A percentile compares a stretch with the other conserved stretches of the same genome.
Evolutionary conservation across 345 rosid genomes (phyloP).

Genomic region (Eutrema japonicum): DNA sequence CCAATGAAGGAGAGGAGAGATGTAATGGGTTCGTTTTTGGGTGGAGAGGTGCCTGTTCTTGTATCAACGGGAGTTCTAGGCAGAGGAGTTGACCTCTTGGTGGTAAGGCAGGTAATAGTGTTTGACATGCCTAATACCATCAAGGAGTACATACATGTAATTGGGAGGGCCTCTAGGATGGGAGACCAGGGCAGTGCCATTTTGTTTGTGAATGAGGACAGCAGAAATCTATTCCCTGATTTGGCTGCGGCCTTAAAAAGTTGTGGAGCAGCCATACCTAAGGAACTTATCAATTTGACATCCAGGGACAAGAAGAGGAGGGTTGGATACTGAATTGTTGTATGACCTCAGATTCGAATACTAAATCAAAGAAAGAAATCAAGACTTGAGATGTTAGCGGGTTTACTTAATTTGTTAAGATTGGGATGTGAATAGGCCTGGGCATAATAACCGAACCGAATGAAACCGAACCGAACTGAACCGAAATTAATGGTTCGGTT

Average conservation of each 20-base stretch:
- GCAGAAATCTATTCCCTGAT: conserved; percentile 66
- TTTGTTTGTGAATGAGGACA: conserved; percentile 72
- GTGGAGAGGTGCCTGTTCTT: conserved; percentile 75
- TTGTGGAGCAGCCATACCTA: conserved; percentile 76
- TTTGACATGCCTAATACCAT: conserved; percentile 90
- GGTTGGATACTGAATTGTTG: conserved; percentile 40
- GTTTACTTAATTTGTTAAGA: not conserved
- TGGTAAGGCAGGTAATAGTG: conserved; percentile 82
- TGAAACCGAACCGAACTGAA: no score
- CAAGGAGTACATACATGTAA: conserved; percentile 80
- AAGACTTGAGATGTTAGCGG: not conserved
- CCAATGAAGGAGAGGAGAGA: conserved; percentile 92
- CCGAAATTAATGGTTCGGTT: no score
- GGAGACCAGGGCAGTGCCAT: conserved; percentile 76
- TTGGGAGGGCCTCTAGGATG: conserved; percentile 86
- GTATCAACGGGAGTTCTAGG: conserved; percentile 87
- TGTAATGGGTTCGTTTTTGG: conserved; percentile 63
- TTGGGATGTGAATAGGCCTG: not conserved
- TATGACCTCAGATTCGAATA: not conserved
- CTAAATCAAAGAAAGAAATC: not conserved
- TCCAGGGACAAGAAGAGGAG: conserved; percentile 66
- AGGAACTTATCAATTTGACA: conserved; percentile 62
- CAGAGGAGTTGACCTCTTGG: conserved; percentile 80
- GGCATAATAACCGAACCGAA: no score
- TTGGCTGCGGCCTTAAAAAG: conserved; percentile 60